A percentile compares a stretch with the other conserved stretches of the same genome.
These are phyloP conservation scores for Tuber magnatum DNA, from an alignment of 495 filamentous ascomycete genomes.

Conservation along the genomic window DNA sequence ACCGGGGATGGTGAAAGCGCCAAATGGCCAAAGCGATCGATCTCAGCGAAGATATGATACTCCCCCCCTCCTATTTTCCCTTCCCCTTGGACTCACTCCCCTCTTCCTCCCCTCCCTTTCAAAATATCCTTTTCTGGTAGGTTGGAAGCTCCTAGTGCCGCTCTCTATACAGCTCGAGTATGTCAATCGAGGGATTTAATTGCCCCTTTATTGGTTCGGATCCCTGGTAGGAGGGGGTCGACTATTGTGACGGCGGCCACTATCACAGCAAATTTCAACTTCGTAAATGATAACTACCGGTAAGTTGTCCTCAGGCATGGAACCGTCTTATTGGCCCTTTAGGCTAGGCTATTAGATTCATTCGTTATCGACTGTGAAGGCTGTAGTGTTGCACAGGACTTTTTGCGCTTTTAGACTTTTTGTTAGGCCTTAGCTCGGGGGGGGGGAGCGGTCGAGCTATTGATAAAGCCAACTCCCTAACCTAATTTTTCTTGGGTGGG, in stretches of 20 bases:
- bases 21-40: neutral
- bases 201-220: neutral
- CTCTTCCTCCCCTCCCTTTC: neutral
- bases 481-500: neutral
- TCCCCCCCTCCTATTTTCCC: neutral
- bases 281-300: neutral
- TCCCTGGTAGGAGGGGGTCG: neutral
- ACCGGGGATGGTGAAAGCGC: neutral
- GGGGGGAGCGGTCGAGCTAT: neutral
- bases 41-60: neutral
- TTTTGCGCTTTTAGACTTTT: neutral
- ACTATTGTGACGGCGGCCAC: neutral
- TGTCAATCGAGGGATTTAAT: neutral
- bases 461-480: neutral
- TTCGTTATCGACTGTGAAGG: neutral
- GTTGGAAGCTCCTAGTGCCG: neutral
- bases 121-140: neutral
- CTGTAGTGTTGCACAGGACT: slow-evolving; percentile 1
- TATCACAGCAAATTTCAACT: neutral
- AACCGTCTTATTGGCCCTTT: neutral
- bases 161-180: neutral
- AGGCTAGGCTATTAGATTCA: neutral
- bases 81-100: neutral
- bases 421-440: neutral
- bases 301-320: neutral